Conservation (phyloP, 2,329 filamentous ascomycete genomes). For the Parascedosporium putredinis region DNA sequence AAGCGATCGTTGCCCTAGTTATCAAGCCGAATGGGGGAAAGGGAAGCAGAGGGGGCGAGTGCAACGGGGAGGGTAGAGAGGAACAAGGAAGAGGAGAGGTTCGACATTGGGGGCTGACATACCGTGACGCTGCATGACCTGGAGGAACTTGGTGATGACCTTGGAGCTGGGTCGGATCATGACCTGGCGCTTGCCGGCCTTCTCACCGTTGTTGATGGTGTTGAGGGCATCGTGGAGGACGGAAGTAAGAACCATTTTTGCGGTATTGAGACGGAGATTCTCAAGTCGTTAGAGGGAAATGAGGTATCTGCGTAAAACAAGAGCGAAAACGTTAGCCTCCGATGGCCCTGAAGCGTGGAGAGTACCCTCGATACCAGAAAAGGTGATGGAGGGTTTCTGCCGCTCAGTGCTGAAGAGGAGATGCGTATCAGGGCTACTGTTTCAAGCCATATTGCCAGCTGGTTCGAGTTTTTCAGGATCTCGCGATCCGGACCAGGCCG, state of each 20-base stretch:
- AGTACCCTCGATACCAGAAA: slow-evolving; percentile 48
- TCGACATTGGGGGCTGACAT: slow-evolving; percentile 42
- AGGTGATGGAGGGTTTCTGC: slow-evolving; percentile 54
- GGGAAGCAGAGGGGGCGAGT: slow-evolving; percentile 8
- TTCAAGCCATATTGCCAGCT: slow-evolving; percentile 1
- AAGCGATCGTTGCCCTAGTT: slow-evolving; percentile 91
- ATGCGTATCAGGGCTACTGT: slow-evolving; percentile 42
- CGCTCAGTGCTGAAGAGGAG: slow-evolving; percentile 55
- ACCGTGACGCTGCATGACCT: slow-evolving; percentile 99
- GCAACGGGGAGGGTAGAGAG: not conserved
- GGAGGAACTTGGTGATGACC: slow-evolving; percentile 99
- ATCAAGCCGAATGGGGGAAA: slow-evolving; percentile 75
- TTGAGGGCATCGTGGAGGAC: slow-evolving; percentile 99
- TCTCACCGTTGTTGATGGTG: slow-evolving; percentile 99
- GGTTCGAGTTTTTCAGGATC: not conserved
- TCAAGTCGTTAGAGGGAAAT: slow-evolving; percentile 56
- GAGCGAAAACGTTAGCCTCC: slow-evolving; percentile 47
- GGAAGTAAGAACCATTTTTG: slow-evolving; percentile 97
- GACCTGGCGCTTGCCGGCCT: slow-evolving; percentile 98
- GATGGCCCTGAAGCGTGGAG: slow-evolving; percentile 54
- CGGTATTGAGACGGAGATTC: slow-evolving; percentile 61
- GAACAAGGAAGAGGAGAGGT: not conserved
- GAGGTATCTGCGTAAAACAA: slow-evolving; percentile 49
- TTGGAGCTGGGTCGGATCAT: slow-evolving; percentile 96
- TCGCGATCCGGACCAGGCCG: not conserved